Base-by-base conservation (phyloP, 805 yeast genomes). In the Pichia heedii region DNA sequence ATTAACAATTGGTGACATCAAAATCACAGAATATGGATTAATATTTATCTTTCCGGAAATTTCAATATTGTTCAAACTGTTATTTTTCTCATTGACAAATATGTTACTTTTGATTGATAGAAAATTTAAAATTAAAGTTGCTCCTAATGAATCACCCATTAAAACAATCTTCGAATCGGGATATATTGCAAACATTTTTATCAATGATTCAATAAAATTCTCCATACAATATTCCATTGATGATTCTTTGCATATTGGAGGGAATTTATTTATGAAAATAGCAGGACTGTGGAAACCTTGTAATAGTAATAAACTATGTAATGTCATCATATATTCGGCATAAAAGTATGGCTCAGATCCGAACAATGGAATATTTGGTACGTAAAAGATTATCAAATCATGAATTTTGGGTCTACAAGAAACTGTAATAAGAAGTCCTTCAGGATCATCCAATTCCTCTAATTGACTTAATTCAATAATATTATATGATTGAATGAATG, bases 261-360 rank as follows among this genome's bases (percentile, higher is more conserved):
- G 54, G 33, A 62, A 38, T 22, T 69, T 64, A 19, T 67, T 56
- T 8, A 71, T 60, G 34, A 68, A 68, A 4, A 70, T 58, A 4
- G 64, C 68, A 1, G 81, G 80, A 48, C 68, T 71, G 21, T 54
- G 45, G 49, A 75, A 74, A 1, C 80, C 80, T 49, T 71, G 75
- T 40, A 68, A 57, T 22, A 67, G 61, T 29, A 76, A 57, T 18
- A 69, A 56, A 2, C 67, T 63, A 22, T 68, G 61, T 37, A 72
- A 49, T 4, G 70, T 57, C 36, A 66, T 58, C 33, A 74, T 45
- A 50, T 63, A 75, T 52, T 75, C 80, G 12, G 64, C 43, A 46
- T 72, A 73, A 45, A 68, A 62, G 48, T 66, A 66, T 2, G 71
- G 67, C 1, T 67, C 58, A 10, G 42, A 49, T 2, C 57, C 53